phyloP scores from a whole-genome alignment of 306 rosid species.

The Ziziphus jujuba region DNA sequence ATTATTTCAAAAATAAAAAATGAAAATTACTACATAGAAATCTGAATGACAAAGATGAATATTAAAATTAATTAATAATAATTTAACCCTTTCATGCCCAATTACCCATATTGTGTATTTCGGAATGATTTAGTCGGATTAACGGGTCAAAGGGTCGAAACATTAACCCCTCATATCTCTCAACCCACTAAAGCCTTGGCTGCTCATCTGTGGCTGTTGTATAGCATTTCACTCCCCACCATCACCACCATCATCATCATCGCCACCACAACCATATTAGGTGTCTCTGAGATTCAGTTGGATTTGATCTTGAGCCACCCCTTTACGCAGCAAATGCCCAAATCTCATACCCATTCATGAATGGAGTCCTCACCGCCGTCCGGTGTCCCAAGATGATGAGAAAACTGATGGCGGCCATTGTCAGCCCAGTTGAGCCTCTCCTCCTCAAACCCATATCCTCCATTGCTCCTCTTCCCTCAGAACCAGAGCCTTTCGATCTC shows the following conservation, averaged over 20 bases:
- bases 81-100: too few relatives aligned
- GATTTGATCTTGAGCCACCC: background rate
- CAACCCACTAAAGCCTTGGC: too few relatives aligned
- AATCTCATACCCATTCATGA: background rate
- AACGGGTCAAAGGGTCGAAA: too few relatives aligned
- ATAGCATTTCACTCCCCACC: too few relatives aligned
- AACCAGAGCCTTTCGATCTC: conserved; percentile 32
- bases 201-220: too few relatives aligned
- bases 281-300: background rate
- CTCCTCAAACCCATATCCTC: conserved; percentile 42
- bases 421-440: conserved; percentile 21
- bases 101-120: too few relatives aligned
- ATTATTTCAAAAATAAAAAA: too few relatives aligned
- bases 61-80: too few relatives aligned
- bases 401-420: conserved; percentile 30
- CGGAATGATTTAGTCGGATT: too few relatives aligned
- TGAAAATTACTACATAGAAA: too few relatives aligned
- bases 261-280: background rate
- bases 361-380: conserved; percentile 8
- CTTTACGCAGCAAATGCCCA: background rate
- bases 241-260: background rate
- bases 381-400: conserved; percentile 35
- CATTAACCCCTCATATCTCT: too few relatives aligned
- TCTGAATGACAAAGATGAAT: too few relatives aligned
- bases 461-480: conserved; percentile 27